Conservation (phyloP, 371 early-diverging fungal species). For the Conidiobolus incongruus region DNA sequence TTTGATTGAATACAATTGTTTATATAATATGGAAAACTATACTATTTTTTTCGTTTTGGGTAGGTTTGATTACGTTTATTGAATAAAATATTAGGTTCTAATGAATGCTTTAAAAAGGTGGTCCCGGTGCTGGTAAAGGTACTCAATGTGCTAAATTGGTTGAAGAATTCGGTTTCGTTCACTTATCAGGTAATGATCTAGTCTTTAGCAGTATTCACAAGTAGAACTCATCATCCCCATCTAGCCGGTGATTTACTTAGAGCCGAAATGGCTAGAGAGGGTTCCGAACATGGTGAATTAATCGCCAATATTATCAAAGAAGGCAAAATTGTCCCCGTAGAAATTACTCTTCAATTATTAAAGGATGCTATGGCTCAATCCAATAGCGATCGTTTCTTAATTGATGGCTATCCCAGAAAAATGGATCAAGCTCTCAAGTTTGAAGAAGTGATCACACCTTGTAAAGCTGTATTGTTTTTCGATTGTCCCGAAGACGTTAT, state of each 20-base stretch:
- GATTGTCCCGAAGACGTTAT: constrained; percentile 81
- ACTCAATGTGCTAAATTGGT: constrained; percentile 80
- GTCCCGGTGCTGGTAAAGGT: constrained; percentile 83
- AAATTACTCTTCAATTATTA: constrained; percentile 78
- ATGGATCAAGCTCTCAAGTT: constrained; percentile 86
- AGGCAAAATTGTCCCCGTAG: constrained; percentile 86
- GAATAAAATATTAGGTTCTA: too few relatives aligned
- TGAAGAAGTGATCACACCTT: constrained; percentile 53
- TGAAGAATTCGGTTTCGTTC: constrained; percentile 77
- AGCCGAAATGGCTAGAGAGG: constrained; percentile 62
- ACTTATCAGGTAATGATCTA: constrained; percentile 50
- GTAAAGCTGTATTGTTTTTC: constrained; percentile 62
- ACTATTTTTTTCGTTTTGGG: too few relatives aligned
- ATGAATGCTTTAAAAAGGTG: too few relatives aligned
- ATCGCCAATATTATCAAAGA: constrained; percentile 77
- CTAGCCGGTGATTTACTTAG: constrained; percentile 89
- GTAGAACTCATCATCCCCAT: too few relatives aligned
- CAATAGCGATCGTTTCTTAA: constrained; percentile 46
- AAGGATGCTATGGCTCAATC: constrained; percentile 65
- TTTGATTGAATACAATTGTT: too few relatives aligned
- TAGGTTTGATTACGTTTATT: too few relatives aligned
- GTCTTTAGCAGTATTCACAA: too few relatives aligned
- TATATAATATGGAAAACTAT: too few relatives aligned
- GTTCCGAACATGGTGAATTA: constrained; percentile 72
- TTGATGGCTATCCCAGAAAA: constrained; percentile 92